Evolutionary conservation across 2,329 filamentous ascomycete species (phyloP).

Genomic region (Emmonsiellopsis sp.): DNA sequence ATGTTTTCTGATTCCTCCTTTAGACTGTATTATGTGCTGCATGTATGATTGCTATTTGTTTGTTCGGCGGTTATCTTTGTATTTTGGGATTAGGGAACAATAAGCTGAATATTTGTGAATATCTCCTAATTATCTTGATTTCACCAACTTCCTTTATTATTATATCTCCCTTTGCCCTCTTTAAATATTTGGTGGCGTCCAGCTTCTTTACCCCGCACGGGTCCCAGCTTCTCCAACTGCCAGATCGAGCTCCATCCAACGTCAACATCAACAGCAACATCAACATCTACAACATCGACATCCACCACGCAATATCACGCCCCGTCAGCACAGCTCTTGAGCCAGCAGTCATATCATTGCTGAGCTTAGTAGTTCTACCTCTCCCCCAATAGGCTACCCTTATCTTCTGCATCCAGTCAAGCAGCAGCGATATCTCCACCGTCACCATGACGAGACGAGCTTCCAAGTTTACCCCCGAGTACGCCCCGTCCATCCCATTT

Average conservation of each 20-base stretch:
- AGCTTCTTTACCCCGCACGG: background rate
- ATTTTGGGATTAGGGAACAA: background rate
- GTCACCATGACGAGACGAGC: conserved; percentile 31
- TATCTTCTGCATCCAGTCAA: background rate
- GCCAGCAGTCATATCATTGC: too few species aligned
- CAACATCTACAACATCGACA: too few species aligned
- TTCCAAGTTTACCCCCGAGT: conserved; percentile 36
- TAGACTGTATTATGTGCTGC: background rate
- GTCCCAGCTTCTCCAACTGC: background rate
- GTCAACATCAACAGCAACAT: too few species aligned
- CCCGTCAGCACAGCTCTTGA: too few species aligned
- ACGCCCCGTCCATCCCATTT: conserved; percentile 9
- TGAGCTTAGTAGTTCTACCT: background rate
- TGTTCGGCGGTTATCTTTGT: background rate
- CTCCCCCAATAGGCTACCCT: background rate
- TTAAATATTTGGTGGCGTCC: background rate
- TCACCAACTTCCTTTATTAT: too few species aligned
- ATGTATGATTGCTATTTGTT: background rate
- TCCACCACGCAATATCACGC: too few species aligned
- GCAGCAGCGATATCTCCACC: background rate
- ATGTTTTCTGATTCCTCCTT: background rate
- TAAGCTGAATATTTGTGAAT: too few species aligned
- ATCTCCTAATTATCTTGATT: too few species aligned
- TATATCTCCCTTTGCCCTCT: too few species aligned
- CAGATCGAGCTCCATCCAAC: background rate